Percentiles rank a stretch among this genome's conserved stretches.
These are phyloP conservation scores for Trametes sp. DNA, from an alignment of 1,284 basidiomycete genomes.

Conservation along the genomic window DNA sequence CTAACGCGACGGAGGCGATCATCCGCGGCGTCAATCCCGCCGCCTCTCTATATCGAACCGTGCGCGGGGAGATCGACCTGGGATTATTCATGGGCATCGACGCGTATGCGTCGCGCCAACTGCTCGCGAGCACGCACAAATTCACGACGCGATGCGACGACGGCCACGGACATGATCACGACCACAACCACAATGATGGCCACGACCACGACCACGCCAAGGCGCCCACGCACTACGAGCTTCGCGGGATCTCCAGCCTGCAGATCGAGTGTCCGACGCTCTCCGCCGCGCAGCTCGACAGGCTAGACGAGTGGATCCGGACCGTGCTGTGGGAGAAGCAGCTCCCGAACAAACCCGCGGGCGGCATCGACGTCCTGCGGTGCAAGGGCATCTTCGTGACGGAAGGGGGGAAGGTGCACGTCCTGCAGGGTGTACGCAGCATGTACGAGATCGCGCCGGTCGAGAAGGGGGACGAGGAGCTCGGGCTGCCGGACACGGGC, in stretches of 20 bases:
- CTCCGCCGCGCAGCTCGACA: slow-evolving; percentile 50
- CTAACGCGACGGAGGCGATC: slow-evolving; percentile 58
- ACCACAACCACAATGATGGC: slow-evolving; percentile 44
- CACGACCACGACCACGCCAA: slow-evolving; percentile 42
- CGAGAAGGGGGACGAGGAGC: slow-evolving; percentile 41
- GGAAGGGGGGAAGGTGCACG: slow-evolving; percentile 62
- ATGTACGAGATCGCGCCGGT: slow-evolving; percentile 81
- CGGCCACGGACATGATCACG: slow-evolving; percentile 44
- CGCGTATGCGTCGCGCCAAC: slow-evolving; percentile 64
- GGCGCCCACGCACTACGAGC: slow-evolving; percentile 60
- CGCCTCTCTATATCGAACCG: slow-evolving; percentile 75
- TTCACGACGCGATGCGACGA: slow-evolving; percentile 17
- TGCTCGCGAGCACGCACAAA: slow-evolving; percentile 29
- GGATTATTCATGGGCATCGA: slow-evolving; percentile 78
- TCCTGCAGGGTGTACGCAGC: slow-evolving; percentile 87
- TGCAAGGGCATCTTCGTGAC: slow-evolving; percentile 82
- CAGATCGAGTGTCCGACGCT: slow-evolving; percentile 72
- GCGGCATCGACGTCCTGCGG: slow-evolving; percentile 69
- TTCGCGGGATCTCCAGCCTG: slow-evolving; percentile 77
- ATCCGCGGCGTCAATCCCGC: slow-evolving; percentile 82
- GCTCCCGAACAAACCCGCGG: slow-evolving; percentile 43
- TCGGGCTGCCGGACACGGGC: slow-evolving; percentile 64
- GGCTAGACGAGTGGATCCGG: slow-evolving; percentile 82
- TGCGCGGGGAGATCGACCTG: slow-evolving; percentile 74
- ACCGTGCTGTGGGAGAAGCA: slow-evolving; percentile 79